phyloP scores from a whole-genome alignment of 176 grass and related monocot species.

The Carex kokanica region DNA sequence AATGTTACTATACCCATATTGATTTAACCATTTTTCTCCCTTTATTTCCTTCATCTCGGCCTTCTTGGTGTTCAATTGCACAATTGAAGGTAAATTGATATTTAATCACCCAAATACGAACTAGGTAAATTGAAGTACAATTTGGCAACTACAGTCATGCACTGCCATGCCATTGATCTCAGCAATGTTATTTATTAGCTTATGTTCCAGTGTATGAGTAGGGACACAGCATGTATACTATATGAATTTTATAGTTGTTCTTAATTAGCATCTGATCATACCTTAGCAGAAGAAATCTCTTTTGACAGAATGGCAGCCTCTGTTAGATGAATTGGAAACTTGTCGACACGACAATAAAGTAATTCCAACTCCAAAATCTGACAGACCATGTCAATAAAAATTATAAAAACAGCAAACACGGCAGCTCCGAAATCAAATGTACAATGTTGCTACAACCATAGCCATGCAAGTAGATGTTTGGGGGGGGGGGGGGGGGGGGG shows the following conservation, averaged over 20 bases:
- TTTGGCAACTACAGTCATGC: not conserved
- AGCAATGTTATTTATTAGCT: not conserved
- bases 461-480: not conserved
- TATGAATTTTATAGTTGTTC: conserved; percentile 15
- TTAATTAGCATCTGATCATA: conserved; percentile 25
- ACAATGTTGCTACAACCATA: not conserved
- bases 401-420: conserved; percentile 16
- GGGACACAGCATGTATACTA: not conserved
- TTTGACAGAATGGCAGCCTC: conserved; percentile 39
- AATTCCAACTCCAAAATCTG: conserved; percentile 74
- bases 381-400: conserved; percentile 16
- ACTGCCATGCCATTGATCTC: not conserved
- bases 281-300: conserved; percentile 81
- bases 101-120: not conserved
- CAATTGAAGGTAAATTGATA: not conserved
- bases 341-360: conserved; percentile 41
- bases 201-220: not conserved
- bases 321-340: conserved; percentile 59
- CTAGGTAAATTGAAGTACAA: not conserved
- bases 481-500: not conserved
- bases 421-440: conserved; percentile 26
- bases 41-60: not conserved
- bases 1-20: not conserved
- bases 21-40: not conserved
- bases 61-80: not conserved